Evolutionary conservation across 352 stramenopile species (phyloP).

Genomic region (Phytophthora megakarya): DNA sequence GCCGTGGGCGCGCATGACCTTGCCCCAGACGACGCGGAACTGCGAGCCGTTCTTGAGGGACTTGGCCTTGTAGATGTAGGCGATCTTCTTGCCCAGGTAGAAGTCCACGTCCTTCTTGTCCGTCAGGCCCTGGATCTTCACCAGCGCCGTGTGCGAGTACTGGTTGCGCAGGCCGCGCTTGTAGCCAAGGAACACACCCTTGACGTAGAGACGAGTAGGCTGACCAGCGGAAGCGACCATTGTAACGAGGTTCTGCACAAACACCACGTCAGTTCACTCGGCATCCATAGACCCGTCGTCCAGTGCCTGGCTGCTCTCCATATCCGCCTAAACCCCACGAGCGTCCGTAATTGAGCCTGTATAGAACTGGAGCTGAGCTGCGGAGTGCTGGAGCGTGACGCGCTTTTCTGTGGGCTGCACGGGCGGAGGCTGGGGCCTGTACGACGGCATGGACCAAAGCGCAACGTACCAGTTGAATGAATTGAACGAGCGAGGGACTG

Average conservation of each 20-base stretch:
- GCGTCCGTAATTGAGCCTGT: constrained; percentile 3
- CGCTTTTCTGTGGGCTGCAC: constrained; percentile 10
- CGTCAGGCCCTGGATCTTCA: constrained; percentile 99
- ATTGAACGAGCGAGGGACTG: constrained; percentile 90
- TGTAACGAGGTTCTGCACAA: constrained; percentile 75
- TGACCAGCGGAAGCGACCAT: constrained; percentile 92
- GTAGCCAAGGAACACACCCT: constrained; percentile 99
- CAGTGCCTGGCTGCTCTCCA: too few species aligned
- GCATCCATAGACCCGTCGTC: too few species aligned
- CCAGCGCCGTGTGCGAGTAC: constrained; percentile 97
- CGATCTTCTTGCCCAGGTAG: constrained; percentile 99
- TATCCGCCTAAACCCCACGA: not conserved
- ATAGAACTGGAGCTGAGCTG: constrained; percentile 15
- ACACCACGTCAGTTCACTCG: constrained; percentile 13
- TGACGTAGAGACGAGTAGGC: constrained; percentile 97
- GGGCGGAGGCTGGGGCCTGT: not conserved
- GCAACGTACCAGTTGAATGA: constrained; percentile 85
- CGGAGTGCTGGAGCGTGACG: constrained; percentile 1
- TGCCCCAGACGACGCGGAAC: constrained; percentile 99
- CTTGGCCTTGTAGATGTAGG: constrained; percentile 99
- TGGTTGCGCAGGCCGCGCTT: constrained; percentile 98
- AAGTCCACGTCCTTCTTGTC: constrained; percentile 98
- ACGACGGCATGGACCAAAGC: constrained; percentile 9
- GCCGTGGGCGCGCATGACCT: constrained; percentile 97
- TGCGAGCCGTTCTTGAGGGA: constrained; percentile 95